Percentiles rank a stretch among this genome's conserved stretches.
These are phyloP conservation scores for Colletotrichum eremochloae DNA, from an alignment of 2,329 filamentous ascomycete genomes.

Conservation along the genomic window DNA sequence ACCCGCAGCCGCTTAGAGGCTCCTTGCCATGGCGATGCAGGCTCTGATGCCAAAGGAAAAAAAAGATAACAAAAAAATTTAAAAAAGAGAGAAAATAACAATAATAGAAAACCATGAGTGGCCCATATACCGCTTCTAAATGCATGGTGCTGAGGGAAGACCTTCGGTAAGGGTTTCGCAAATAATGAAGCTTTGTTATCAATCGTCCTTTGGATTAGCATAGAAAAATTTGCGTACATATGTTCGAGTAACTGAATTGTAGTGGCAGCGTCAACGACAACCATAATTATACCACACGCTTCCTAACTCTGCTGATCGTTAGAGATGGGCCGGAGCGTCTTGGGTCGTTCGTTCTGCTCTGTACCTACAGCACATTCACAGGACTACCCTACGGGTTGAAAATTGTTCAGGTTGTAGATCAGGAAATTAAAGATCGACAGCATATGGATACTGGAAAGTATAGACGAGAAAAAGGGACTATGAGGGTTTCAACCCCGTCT, in stretches of 20 bases:
- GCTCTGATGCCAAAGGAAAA: not conserved
- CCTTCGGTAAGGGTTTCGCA: not conserved
- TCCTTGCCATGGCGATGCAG: not conserved
- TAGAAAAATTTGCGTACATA: not conserved
- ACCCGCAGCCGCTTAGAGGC: no score
- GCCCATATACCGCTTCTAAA: not conserved
- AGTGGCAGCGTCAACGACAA: not conserved
- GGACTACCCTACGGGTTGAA: not conserved
- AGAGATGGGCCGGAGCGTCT: not conserved
- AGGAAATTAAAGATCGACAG: not conserved
- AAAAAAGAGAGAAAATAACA: no score
- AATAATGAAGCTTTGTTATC: not conserved
- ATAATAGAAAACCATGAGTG: not conserved
- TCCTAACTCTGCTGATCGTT: not conserved
- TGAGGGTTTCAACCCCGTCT: not conserved
- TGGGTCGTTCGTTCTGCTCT: not conserved
- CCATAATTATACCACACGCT: not conserved
- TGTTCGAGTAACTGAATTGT: not conserved
- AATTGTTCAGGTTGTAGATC: not conserved
- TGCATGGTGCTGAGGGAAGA: not conserved
- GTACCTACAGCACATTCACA: not conserved
- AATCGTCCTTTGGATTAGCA: not conserved
- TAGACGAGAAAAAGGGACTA: not conserved
- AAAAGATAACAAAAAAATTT: no score
- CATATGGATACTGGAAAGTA: not conserved